Conservation (phyloP, 2,329 filamentous ascomycete genomes). For the Hypoxylon sp. region DNA sequence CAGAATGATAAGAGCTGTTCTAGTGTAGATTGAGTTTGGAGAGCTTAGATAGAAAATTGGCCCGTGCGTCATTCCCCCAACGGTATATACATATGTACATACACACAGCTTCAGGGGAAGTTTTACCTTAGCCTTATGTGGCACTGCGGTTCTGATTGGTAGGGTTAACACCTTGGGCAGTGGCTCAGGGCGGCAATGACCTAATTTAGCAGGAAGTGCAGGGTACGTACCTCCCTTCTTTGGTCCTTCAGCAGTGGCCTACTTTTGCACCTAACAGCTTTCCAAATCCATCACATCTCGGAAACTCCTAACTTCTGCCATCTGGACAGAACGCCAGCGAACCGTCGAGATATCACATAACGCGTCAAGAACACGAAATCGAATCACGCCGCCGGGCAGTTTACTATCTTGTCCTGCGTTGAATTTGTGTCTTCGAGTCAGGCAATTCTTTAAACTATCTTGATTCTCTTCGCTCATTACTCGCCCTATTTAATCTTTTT, state of each 20-base stretch:
- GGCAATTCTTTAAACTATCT: constrained; percentile 32
- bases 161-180: neutral
- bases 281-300: constrained; percentile 40
- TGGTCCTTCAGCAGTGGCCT: constrained; percentile 1
- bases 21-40: neutral
- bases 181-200: constrained; percentile 37
- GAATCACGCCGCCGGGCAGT: constrained; percentile 7
- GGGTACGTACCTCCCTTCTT: constrained; percentile 22
- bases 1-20: neutral
- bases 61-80: constrained; percentile 19
- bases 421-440: constrained; percentile 28
- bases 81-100: constrained; percentile 1
- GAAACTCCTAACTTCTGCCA: constrained; percentile 31
- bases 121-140: constrained; percentile 33
- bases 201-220: constrained; percentile 33
- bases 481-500: constrained; percentile 33
- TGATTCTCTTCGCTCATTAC: constrained; percentile 45
- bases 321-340: constrained; percentile 22
- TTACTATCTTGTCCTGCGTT: constrained; percentile 15
- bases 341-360: constrained; percentile 19
- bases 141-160: constrained; percentile 32
- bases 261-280: constrained; percentile 38
- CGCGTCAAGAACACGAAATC: constrained; percentile 15
- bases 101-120: constrained; percentile 37
- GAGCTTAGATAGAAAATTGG: constrained; percentile 16